These are phyloP conservation scores for Cyberlindnera mississippiensis DNA, from an alignment of 805 yeast species.

Conservation along the genomic window DNA sequence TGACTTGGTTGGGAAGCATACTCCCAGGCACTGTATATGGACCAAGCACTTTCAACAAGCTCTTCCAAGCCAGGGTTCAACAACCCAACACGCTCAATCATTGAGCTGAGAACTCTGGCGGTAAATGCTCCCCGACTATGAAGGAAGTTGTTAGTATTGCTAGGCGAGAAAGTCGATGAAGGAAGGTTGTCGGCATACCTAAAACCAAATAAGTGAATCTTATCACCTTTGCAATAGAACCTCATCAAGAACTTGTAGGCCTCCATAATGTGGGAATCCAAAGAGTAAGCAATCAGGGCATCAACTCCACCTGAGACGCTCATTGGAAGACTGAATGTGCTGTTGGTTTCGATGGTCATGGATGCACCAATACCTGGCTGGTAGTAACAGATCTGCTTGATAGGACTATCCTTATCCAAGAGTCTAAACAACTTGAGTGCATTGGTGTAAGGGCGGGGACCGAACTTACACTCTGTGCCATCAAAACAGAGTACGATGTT, in stretches of 20 bases:
- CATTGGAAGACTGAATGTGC: slow-evolving; percentile 14
- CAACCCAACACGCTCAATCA: slow-evolving; percentile 63
- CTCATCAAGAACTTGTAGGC: slow-evolving; percentile 53
- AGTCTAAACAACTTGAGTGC: slow-evolving; percentile 49
- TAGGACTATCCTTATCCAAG: slow-evolving; percentile 41
- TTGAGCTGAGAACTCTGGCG: slow-evolving; percentile 60
- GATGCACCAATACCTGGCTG: slow-evolving; percentile 66
- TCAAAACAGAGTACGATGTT: slow-evolving; percentile 57
- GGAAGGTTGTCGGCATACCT: slow-evolving; percentile 26
- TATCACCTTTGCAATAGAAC: slow-evolving; percentile 46
- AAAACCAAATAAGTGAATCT: slow-evolving; percentile 55
- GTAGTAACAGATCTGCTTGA: slow-evolving; percentile 51
- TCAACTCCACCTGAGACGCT: slow-evolving; percentile 32
- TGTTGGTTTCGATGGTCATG: slow-evolving; percentile 37
- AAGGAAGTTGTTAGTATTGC: slow-evolving; percentile 3
- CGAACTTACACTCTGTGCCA: slow-evolving; percentile 60
- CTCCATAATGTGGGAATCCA: slow-evolving; percentile 52
- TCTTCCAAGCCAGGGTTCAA: slow-evolving; percentile 51
- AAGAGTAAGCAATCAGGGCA: slow-evolving; percentile 47
- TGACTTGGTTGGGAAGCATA: slow-evolving; percentile 53
- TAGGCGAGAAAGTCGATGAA: too few relatives aligned
- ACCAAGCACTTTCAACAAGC: slow-evolving; percentile 59
- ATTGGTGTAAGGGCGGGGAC: slow-evolving; percentile 51
- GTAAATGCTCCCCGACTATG: slow-evolving; percentile 58
- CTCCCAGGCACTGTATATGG: slow-evolving; percentile 55